Evolutionary conservation across 176 grass and related monocot species (phyloP).

Genomic region (Oropetium thomaeum): DNA sequence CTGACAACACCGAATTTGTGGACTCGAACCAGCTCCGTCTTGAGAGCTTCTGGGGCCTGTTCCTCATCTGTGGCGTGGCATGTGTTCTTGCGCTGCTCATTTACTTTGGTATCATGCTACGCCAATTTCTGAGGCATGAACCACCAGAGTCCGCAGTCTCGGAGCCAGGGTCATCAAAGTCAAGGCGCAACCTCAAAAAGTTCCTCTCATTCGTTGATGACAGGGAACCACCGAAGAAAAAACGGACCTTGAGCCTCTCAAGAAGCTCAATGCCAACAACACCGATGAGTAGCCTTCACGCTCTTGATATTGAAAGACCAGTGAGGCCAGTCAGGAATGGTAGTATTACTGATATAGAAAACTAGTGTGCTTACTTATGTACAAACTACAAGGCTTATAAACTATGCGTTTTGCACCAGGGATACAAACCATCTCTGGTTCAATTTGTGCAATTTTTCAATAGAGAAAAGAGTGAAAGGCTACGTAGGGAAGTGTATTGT

Average conservation of each 20-base stretch:
- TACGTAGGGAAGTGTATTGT: constrained; percentile 1
- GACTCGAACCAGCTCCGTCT: constrained; percentile 69
- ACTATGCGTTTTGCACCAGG: constrained; percentile 10
- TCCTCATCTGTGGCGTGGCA: constrained; percentile 71
- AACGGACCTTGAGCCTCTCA: constrained; percentile 10
- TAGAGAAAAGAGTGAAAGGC: constrained; percentile 10
- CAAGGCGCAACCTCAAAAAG: constrained; percentile 15
- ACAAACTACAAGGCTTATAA: neutral
- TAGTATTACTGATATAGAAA: constrained; percentile 7
- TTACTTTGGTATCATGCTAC: constrained; percentile 54
- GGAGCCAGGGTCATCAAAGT: neutral
- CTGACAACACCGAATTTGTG: constrained; percentile 45
- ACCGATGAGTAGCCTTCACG: neutral
- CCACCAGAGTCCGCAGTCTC: neutral
- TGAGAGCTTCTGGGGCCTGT: constrained; percentile 80
- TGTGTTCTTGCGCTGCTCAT: constrained; percentile 60
- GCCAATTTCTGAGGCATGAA: constrained; percentile 35
- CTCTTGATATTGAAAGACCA: constrained; percentile 18
- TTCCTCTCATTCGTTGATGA: constrained; percentile 71
- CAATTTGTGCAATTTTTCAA: neutral
- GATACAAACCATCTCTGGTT: neutral
- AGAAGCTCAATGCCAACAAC: neutral
- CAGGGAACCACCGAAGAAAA: constrained; percentile 38
- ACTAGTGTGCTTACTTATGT: neutral
- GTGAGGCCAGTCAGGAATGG: constrained; percentile 7